A percentile compares a stretch with the other conserved stretches of the same genome.
These are phyloP conservation scores for Zasmidium angulare DNA, from an alignment of 2,329 filamentous ascomycete genomes.

Conservation along the genomic window DNA sequence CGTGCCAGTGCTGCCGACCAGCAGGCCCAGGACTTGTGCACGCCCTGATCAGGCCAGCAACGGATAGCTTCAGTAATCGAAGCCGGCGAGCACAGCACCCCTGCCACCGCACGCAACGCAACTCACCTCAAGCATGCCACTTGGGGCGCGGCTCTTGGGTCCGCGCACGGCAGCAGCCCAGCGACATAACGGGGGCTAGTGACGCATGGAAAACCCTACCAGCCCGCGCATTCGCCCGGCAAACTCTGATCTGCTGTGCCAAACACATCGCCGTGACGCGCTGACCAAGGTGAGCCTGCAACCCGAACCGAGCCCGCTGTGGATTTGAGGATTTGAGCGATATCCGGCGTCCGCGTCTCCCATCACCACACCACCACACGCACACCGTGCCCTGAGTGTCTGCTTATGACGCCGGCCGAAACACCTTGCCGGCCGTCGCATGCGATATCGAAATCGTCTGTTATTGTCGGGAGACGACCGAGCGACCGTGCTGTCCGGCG, in stretches of 20 bases:
- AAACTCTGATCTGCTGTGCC: slow-evolving; percentile 9
- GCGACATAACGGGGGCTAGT: slow-evolving; percentile 3
- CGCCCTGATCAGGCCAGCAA: slow-evolving; percentile 10
- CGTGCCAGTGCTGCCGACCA: no score
- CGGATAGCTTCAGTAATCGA: slow-evolving; percentile 15
- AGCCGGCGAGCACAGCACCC: no score
- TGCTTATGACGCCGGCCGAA: no score
- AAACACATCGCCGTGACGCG: slow-evolving; percentile 3
- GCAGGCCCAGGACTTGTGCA: slow-evolving; percentile 14
- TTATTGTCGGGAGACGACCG: no score
- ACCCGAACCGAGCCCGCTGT: background rate
- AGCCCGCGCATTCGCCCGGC: background rate
- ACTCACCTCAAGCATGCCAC: no score
- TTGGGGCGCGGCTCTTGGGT: slow-evolving; percentile 16
- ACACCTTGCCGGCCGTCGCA: background rate
- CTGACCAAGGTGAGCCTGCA: slow-evolving; percentile 4
- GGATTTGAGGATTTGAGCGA: background rate
- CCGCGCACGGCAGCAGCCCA: slow-evolving; percentile 13
- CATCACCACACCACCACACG: no score
- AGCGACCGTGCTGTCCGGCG: no score
- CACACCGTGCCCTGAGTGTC: no score
- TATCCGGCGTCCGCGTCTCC: slow-evolving; percentile 1
- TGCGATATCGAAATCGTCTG: background rate
- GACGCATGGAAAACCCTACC: slow-evolving; percentile 14
- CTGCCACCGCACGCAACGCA: no score